Base-by-base conservation (phyloP, 495 filamentous ascomycete species). In the Lentithecium fluviatile region DNA sequence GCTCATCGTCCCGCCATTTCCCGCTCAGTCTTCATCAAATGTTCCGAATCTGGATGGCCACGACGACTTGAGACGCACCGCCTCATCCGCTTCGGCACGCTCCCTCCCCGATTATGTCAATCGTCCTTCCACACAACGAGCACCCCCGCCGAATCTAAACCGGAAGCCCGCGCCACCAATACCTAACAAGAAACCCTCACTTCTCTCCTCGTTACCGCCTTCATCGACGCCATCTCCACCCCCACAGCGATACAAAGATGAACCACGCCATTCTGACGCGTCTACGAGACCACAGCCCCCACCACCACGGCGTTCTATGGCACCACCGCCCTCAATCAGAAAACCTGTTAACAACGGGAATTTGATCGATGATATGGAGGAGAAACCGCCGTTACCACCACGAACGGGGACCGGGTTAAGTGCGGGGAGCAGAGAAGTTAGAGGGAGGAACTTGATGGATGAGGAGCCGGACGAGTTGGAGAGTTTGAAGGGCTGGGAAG, bases 91-190 rank as follows among this genome's bases (percentile, higher is more conserved):
- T 17, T 56, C 60, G 25, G 50, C 53, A 15, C 56, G 36, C 36
- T 60, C 60, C 51, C 56, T 61, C 43, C 60, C 45, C 45, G 17
- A 1, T 32, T 32, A 32, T 32, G 4, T 10, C 29, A 32, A 32
- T 32, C 29, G 29, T 10, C 55, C 32, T 48, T 56, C 47, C 57
- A 29, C 13, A 24, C 56, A 52, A 32, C 17, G 20, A 21, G 46
- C 11, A 17, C 21, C 50, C 49, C 13, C 32, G 43, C 19, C 42
- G 25, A 53, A 60, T 29, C 42, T 45, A 56, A 32, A 32, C 13
- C 70, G 71, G 1, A 79, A 78, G 66, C 68, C 71, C 19, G 74
- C 75, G 19, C 76, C 76, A 6, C 62, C 62, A 2, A 55, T 65
- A 42, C 62, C 56, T 17, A 56, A 17, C n/a, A 75, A 72, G 55